A percentile compares a stretch with the other conserved stretches of the same genome.
phyloP scores from a whole-genome alignment of 1,139 yeast species.

The Candida pseudocylindracea region DNA sequence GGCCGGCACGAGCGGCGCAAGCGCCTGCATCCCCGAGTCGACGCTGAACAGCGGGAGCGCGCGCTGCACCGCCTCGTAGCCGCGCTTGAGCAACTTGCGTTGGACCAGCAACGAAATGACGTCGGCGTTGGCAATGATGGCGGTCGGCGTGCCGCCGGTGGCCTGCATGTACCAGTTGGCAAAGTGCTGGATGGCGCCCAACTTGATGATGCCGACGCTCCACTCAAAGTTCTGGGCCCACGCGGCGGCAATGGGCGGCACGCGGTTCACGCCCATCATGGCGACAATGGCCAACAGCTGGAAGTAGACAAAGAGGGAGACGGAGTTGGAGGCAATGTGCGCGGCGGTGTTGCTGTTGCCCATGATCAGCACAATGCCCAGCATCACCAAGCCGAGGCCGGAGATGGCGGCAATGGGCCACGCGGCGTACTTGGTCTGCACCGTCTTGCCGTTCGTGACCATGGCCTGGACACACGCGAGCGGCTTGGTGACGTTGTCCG shows the following conservation, averaged over 20 bases:
- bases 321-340: constrained; percentile 88
- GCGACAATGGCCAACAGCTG: constrained; percentile 84
- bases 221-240: constrained; percentile 97
- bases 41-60: constrained; percentile 9
- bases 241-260: constrained; percentile 95
- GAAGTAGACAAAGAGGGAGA: constrained; percentile 81
- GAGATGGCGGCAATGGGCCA: constrained; percentile 95
- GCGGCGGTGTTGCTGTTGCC: constrained; percentile 92
- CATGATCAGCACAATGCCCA: constrained; percentile 68
- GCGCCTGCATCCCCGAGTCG: constrained; percentile 12
- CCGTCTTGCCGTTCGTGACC: constrained; percentile 77
- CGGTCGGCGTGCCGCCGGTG: constrained; percentile 83
- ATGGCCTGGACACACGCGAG: constrained; percentile 90
- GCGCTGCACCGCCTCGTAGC: constrained; percentile 1
- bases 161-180: constrained; percentile 91
- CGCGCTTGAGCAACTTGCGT: constrained; percentile 15
- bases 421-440: constrained; percentile 80
- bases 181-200: constrained; percentile 64
- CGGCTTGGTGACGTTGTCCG: constrained; percentile 13
- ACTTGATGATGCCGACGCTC: constrained; percentile 80
- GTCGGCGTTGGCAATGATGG: constrained; percentile 25
- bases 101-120: constrained; percentile 65
- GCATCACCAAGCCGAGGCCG: constrained; percentile 67
- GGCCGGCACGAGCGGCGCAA: constrained; percentile 8
- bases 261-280: constrained; percentile 86